phyloP scores from a whole-genome alignment of 176 grass and related monocot species.

The Oryza meyeriana region DNA sequence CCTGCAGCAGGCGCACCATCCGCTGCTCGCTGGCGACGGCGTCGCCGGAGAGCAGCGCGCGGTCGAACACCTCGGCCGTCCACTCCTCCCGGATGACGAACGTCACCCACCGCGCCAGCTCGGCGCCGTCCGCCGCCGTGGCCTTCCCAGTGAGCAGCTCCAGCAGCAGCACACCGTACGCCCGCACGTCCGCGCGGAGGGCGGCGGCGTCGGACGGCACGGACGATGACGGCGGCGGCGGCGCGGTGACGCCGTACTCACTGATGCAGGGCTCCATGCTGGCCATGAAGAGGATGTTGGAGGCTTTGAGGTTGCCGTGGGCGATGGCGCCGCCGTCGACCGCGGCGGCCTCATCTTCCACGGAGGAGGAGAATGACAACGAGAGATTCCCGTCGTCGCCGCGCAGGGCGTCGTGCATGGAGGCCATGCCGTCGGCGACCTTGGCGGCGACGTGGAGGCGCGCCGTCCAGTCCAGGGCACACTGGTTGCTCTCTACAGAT shows the following conservation, averaged over 20 bases:
- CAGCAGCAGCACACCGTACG: slow-evolving; percentile 51
- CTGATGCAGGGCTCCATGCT: slow-evolving; percentile 65
- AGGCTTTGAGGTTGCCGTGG: slow-evolving; percentile 64
- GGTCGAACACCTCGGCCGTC: slow-evolving; percentile 75
- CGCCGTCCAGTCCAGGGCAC: slow-evolving; percentile 38
- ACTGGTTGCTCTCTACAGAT: slow-evolving; percentile 37
- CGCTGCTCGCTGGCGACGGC: slow-evolving; percentile 36
- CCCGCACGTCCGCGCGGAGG: slow-evolving; percentile 43
- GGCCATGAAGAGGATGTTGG: slow-evolving; percentile 60
- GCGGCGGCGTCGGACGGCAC: not conserved
- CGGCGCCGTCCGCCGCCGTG: slow-evolving; percentile 29
- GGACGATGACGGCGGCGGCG: not conserved
- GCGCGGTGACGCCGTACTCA: slow-evolving; percentile 47
- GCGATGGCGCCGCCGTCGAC: slow-evolving; percentile 17
- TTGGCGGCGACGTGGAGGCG: slow-evolving; percentile 45
- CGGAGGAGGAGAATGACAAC: slow-evolving; percentile 6
- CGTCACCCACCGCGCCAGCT: slow-evolving; percentile 65
- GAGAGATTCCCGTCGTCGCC: not conserved
- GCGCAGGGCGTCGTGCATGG: slow-evolving; percentile 48
- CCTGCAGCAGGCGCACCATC: slow-evolving; percentile 57
- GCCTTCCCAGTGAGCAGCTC: slow-evolving; percentile 68
- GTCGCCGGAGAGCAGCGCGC: slow-evolving; percentile 33
- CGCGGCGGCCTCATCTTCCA: not conserved
- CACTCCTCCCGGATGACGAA: slow-evolving; percentile 69
- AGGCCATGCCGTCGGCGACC: slow-evolving; percentile 56